Evolutionary conservation across 2,329 filamentous ascomycete species (phyloP).

Genomic region (Pezicula carpinea): DNA sequence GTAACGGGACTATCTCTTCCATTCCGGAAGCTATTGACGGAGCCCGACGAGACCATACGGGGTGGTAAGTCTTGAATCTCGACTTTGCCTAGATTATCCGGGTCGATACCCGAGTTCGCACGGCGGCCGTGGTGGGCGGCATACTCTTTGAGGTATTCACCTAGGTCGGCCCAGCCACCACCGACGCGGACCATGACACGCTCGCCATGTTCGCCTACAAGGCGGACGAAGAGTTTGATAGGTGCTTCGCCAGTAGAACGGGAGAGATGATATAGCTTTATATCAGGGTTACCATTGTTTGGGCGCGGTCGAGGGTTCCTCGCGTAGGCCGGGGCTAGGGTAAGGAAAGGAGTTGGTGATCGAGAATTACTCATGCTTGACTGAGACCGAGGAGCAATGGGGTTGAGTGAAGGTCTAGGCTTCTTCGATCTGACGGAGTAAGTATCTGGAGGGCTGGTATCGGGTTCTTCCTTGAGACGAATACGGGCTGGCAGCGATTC

Average conservation of each 20-base stretch:
- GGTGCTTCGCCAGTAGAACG: constrained; percentile 79
- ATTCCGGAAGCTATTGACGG: constrained; percentile 19
- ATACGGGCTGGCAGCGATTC: constrained; percentile 76
- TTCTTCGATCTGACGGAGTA: constrained; percentile 26
- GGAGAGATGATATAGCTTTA: constrained; percentile 88
- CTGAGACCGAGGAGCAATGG: constrained; percentile 16
- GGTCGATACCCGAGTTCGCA: constrained; percentile 33
- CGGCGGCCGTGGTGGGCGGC: constrained; percentile 85
- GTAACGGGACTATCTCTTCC: constrained; percentile 36
- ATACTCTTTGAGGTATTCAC: constrained; percentile 91
- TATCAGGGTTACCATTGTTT: constrained; percentile 60
- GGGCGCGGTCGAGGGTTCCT: constrained; percentile 43
- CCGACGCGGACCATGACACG: constrained; percentile 97
- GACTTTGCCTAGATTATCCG: constrained; percentile 43
- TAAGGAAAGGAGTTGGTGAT: constrained; percentile 62
- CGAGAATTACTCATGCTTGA: constrained; percentile 34
- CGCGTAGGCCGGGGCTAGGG: constrained; percentile 56
- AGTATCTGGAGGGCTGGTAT: constrained; percentile 25
- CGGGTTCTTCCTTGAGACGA: constrained; percentile 57
- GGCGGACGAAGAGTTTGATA: constrained; percentile 90
- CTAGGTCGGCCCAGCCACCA: constrained; percentile 96
- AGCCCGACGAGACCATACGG: constrained; percentile 20
- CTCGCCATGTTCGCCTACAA: constrained; percentile 84
- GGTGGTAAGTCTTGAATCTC: constrained; percentile 52
- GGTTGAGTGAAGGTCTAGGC: constrained; percentile 28